Base-by-base conservation (phyloP, 2,329 filamentous ascomycete genomes). In the Penicillium sp. region DNA sequence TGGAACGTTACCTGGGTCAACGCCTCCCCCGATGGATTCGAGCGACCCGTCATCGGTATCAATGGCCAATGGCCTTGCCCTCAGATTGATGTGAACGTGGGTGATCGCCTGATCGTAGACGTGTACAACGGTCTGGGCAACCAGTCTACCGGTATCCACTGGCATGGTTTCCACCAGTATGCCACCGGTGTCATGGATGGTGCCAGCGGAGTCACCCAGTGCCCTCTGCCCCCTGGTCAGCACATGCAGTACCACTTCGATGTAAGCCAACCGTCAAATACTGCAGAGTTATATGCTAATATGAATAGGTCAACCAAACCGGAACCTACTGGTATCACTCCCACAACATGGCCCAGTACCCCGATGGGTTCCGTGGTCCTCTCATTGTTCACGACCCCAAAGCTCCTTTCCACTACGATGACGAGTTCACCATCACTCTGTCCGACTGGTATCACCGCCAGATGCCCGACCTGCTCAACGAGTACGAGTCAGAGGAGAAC, bases 301-400 rank as follows among this genome's bases (percentile, higher is more conserved):
- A n/a, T 35, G 65, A 28, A 57, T 35, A 81, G 78, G 63, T 77
- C 13, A 66, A 83, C 44, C 86, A 89, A 73, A 79, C 85, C 0
- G 88, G 88, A 25, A 89, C 87, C 1, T 91, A 89, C 69, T 91
- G 88, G 88, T 92, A 91, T 60, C 87, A 90, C 66, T 87, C 84
- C 4, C 87, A 90, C 64, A 78, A 79, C 20, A 76, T 78, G 55
- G 84, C 80, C 22, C 86, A 88, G 65, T 89, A 89, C 56, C 85
- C 86, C 1, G 87, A 90, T 65, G 87, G 87, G 10, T 74, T 88
- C 5, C 78, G 86, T 20, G 85, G 79, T 0, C 79, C 85, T 1
- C 69, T 89, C 28, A 80, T 89, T 48, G 75, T 89, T 18, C 81
- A 87, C 44, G 86, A 89, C 62, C 79, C 79, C 1, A 66, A 81